These are phyloP conservation scores for Paramecium octaurelia DNA, from an alignment of 73 alveolate genomes.

Conservation along the genomic window DNA sequence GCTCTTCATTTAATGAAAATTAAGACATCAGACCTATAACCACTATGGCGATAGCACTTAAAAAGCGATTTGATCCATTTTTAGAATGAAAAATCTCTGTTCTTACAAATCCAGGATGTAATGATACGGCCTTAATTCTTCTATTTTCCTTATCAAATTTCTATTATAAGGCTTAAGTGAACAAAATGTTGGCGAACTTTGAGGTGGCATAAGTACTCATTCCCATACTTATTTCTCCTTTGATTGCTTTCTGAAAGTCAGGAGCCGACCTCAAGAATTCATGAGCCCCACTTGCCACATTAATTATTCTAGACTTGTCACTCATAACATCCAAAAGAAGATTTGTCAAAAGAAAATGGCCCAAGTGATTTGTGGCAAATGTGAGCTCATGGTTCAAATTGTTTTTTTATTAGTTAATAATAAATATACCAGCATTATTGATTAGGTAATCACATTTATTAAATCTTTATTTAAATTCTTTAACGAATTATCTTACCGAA, in stretches of 20 bases:
- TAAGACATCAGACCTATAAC: neutral
- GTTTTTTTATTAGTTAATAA: neutral
- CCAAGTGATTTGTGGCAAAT: constrained; percentile 55
- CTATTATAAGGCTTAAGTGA: constrained; percentile 18
- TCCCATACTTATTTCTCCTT: neutral
- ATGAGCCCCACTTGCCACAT: constrained; percentile 56
- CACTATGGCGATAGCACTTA: neutral
- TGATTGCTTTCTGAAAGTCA: neutral
- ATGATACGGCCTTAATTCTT: constrained; percentile 15
- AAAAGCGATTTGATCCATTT: neutral
- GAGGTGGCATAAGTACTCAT: constrained; percentile 1
- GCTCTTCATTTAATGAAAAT: constrained; percentile 17
- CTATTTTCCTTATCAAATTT: constrained; percentile 25
- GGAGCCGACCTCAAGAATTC: neutral
- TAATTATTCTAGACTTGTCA: constrained; percentile 45
- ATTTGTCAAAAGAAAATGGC: constrained; percentile 52
- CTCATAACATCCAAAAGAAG: neutral
- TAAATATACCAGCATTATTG: constrained; percentile 55
- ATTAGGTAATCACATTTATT: constrained; percentile 12
- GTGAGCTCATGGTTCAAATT: neutral
- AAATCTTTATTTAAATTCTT: neutral
- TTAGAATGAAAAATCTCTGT: neutral
- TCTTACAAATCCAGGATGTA: constrained; percentile 62
- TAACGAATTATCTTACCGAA: neutral
- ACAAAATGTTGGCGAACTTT: constrained; percentile 29